Percentiles rank a stretch among this genome's conserved stretches.
phyloP scores from a whole-genome alignment of 208 protist genomes.

The Leishmania tarentolae region DNA sequence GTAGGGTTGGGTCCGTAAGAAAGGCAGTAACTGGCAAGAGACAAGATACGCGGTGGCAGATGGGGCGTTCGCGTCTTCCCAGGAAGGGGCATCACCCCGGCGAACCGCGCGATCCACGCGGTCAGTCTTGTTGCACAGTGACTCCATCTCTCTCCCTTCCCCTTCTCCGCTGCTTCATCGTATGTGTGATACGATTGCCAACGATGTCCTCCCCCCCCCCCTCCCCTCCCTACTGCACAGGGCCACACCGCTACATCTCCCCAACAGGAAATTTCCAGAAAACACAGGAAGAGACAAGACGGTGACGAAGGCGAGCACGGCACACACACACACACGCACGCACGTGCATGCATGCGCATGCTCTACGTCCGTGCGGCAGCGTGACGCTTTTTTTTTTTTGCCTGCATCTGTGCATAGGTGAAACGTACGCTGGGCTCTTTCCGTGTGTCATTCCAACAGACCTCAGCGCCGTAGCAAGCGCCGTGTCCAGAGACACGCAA shows the following conservation, averaged over 20 bases:
- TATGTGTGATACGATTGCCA: no score
- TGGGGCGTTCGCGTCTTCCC: no score
- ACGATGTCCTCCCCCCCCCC: no score
- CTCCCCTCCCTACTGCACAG: no score
- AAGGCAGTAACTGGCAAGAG: background rate
- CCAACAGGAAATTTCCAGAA: background rate
- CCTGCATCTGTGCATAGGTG: background rate
- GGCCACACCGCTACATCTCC: no score
- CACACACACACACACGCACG: background rate
- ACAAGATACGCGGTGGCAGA: no score
- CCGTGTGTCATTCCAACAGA: no score
- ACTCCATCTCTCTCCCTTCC: background rate
- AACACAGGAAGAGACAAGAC: background rate
- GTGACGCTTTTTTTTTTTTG: background rate
- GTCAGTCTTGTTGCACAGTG: background rate
- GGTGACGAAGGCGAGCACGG: background rate
- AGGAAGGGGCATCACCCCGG: no score
- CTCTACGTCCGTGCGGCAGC: background rate
- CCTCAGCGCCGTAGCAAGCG: no score
- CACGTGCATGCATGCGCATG: no score
- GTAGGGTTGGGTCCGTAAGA: background rate
- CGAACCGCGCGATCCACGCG: background rate
- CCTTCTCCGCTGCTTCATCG: background rate
- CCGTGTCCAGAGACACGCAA: background rate
- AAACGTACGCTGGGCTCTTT: no score